Percentiles rank a stretch among this genome's conserved stretches.
Conservation (phyloP, 768 basidiomycete species). For the Lentinula edodes region DNA sequence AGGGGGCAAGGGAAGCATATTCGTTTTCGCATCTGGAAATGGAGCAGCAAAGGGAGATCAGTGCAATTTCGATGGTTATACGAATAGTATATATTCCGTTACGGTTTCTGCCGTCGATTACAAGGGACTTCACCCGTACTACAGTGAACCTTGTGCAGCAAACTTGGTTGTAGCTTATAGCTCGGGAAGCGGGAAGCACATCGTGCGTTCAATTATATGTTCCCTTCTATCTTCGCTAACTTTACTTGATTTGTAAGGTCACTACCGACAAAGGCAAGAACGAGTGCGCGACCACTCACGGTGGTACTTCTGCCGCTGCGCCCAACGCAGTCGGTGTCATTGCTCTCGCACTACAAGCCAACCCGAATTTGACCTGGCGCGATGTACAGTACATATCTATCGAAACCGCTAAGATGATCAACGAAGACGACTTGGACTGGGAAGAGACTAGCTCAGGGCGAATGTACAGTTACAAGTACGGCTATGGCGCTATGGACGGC, state of each 20-base stretch:
- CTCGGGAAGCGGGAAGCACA: slow-evolving; percentile 89
- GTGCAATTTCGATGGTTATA: slow-evolving; percentile 99
- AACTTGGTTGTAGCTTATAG: slow-evolving; percentile 96
- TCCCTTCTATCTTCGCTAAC: slow-evolving; percentile 9
- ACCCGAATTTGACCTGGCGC: slow-evolving; percentile 94
- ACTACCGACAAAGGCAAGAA: slow-evolving; percentile 92
- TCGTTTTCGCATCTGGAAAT: slow-evolving; percentile 97
- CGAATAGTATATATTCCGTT: slow-evolving; percentile 94
- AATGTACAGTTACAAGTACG: slow-evolving; percentile 83
- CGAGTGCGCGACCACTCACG: slow-evolving; percentile 76
- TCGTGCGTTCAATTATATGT: slow-evolving; percentile 50
- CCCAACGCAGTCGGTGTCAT: slow-evolving; percentile 95
- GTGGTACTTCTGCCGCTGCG: slow-evolving; percentile 96
- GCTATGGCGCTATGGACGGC: slow-evolving; percentile 86
- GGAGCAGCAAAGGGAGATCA: slow-evolving; percentile 89
- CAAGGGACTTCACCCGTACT: slow-evolving; percentile 91
- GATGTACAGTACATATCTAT: slow-evolving; percentile 92
- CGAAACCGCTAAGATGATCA: slow-evolving; percentile 69
- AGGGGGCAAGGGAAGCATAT: slow-evolving; percentile 85
- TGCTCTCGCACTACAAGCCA: slow-evolving; percentile 82
- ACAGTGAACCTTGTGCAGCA: slow-evolving; percentile 96
- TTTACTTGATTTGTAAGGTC: slow-evolving; percentile 44
- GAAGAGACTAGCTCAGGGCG: slow-evolving; percentile 68
- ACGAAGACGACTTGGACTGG: slow-evolving; percentile 92
- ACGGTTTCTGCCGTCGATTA: slow-evolving; percentile 95